Conservation (phyloP, 83 land plant genomes). For the Larix sibirica region DNA sequence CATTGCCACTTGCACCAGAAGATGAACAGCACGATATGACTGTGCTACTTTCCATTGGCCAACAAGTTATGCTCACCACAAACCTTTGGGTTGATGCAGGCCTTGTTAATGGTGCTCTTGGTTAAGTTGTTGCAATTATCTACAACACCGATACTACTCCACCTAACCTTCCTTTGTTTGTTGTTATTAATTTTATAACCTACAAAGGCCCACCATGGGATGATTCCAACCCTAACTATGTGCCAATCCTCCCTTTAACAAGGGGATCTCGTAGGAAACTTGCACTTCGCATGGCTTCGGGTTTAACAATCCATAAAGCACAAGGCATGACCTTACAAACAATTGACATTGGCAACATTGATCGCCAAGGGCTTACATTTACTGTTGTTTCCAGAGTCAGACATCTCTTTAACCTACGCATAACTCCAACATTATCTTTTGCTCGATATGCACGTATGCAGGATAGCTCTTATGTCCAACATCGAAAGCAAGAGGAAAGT, state of each 20-base stretch:
- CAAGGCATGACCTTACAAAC: neutral
- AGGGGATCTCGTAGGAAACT: neutral
- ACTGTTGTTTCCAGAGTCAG: neutral
- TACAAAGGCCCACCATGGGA: neutral
- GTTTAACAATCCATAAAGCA: neutral
- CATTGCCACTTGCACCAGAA: accelerated
- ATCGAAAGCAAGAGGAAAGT: too few species aligned
- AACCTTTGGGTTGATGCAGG: neutral
- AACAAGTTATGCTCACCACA: neutral
- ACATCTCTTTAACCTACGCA: too few species aligned
- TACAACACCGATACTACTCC: neutral
- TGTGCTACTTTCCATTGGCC: neutral
- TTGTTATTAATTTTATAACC: neutral
- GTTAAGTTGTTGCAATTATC: neutral
- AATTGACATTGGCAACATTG: neutral
- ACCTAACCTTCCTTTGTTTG: neutral
- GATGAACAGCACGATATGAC: neutral
- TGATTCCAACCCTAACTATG: neutral
- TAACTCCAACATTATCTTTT: too few species aligned
- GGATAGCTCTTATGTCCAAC: too few species aligned
- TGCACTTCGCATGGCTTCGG: neutral
- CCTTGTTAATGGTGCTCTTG: neutral
- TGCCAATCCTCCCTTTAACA: neutral
- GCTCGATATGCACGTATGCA: too few species aligned
- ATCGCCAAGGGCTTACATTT: neutral